A percentile compares a stretch with the other conserved stretches of the same genome.
Conservation (phyloP, 1,139 yeast species). For the Nematodospora anomalae region DNA sequence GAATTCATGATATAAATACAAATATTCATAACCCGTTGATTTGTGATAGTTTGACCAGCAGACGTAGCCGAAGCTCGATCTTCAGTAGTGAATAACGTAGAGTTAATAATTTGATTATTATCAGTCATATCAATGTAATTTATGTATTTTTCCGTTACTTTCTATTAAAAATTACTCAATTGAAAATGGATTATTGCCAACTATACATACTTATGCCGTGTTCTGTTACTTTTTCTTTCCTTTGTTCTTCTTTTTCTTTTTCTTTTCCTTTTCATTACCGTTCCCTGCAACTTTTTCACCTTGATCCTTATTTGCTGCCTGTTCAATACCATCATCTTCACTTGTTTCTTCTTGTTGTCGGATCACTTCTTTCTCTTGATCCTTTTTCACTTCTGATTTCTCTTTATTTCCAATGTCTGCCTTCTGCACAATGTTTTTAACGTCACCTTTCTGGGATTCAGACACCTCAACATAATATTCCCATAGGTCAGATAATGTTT, state of each 20-base stretch:
- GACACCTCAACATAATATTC: conserved; percentile 27
- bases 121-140: too few species aligned
- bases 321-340: not conserved
- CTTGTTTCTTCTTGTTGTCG: not conserved
- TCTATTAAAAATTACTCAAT: too few species aligned
- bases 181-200: too few species aligned
- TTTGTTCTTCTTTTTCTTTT: not conserved
- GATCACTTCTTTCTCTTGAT: not conserved
- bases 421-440: not conserved
- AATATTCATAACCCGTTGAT: too few species aligned
- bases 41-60: too few species aligned
- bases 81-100: too few species aligned
- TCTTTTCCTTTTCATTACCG: not conserved
- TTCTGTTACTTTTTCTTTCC: not conserved
- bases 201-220: too few species aligned
- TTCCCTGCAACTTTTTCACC: not conserved
- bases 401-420: not conserved
- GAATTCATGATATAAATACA: too few species aligned
- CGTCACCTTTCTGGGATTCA: not conserved
- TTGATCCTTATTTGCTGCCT: not conserved
- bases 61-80: too few species aligned
- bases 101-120: too few species aligned
- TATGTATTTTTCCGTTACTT: too few species aligned
- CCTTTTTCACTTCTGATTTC: not conserved
- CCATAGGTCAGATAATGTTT: conserved; percentile 54